Evolutionary conservation across 129 eudicot genomes (phyloP).

Genomic region (Scalesia atractyloides): DNA sequence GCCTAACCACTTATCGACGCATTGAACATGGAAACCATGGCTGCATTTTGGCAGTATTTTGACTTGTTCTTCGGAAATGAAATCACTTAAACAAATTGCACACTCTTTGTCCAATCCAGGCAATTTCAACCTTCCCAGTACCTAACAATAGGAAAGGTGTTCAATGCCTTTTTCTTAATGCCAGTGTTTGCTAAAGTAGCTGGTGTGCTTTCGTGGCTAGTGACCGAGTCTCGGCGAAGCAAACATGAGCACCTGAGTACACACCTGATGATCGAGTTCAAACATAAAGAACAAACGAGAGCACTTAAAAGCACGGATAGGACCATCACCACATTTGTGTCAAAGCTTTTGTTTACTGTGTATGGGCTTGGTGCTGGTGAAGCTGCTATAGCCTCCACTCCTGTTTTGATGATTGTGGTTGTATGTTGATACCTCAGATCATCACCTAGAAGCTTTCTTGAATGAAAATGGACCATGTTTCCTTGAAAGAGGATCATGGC

Average conservation of each 20-base stretch:
- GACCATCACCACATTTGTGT: conserved; percentile 79
- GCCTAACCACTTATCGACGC: conserved; percentile 74
- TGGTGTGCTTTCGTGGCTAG: conserved; percentile 11
- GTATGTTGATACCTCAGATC: conserved; percentile 27
- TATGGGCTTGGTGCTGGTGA: conserved; percentile 28
- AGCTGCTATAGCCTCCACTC: background rate
- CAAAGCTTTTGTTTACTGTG: conserved; percentile 47
- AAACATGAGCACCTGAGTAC: conserved; percentile 57
- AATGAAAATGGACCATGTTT: conserved; percentile 23
- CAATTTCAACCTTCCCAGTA: conserved; percentile 49
- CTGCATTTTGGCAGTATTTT: conserved; percentile 70
- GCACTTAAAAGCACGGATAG: conserved; percentile 78
- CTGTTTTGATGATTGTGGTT: conserved; percentile 8
- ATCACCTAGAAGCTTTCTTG: conserved; percentile 48
- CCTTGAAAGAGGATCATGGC: conserved; percentile 34
- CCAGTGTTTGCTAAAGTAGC: conserved; percentile 54
- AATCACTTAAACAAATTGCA: conserved; percentile 70
- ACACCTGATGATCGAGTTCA: conserved; percentile 67
- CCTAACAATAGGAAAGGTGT: conserved; percentile 53
- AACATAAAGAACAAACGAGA: conserved; percentile 64
- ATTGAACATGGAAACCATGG: conserved; percentile 76
- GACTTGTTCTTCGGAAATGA: conserved; percentile 47
- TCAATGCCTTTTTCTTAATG: conserved; percentile 62
- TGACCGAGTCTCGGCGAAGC: conserved; percentile 20
- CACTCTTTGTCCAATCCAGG: conserved; percentile 70